Conservation (phyloP, 1,139 yeast species). For the Suzukiozyma palmioleophila region DNA sequence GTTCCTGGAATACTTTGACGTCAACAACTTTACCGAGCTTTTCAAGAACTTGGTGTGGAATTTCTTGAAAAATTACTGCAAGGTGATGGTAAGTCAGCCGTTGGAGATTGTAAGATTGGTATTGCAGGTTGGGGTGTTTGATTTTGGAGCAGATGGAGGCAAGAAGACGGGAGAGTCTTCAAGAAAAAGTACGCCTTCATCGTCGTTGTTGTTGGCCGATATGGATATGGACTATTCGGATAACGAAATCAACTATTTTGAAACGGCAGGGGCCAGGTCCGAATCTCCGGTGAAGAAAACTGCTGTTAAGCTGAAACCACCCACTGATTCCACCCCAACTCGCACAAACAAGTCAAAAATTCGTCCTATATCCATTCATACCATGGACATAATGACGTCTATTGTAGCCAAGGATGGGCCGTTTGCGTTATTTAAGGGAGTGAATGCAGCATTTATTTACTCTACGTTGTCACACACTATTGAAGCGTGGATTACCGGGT, state of each 20-base stretch:
- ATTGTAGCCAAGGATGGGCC: conserved; percentile 76
- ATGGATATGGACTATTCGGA: conserved; percentile 37
- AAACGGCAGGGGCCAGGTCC: conserved; percentile 15
- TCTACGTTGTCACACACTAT: conserved; percentile 72
- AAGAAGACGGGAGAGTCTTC: conserved; percentile 7
- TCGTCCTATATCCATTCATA: conserved; percentile 59
- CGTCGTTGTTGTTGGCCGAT: conserved; percentile 8
- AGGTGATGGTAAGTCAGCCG: conserved; percentile 75
- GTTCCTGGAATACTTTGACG: conserved; percentile 61
- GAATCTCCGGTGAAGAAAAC: not conserved
- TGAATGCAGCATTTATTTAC: conserved; percentile 79
- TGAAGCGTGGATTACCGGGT: conserved; percentile 91
- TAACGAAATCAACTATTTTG: conserved; percentile 55
- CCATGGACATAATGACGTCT: conserved; percentile 68
- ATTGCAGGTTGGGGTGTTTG: conserved; percentile 72
- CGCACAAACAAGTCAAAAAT: conserved; percentile 28
- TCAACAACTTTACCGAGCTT: conserved; percentile 51
- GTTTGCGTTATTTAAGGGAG: conserved; percentile 79
- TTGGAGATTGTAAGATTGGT: conserved; percentile 78
- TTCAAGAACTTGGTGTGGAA: conserved; percentile 52
- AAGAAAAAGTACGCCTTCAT: conserved; percentile 7
- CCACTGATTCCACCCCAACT: conserved; percentile 6
- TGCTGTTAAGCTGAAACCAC: conserved; percentile 1
- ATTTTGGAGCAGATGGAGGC: conserved; percentile 12
- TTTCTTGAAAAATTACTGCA: conserved; percentile 63